Base-by-base conservation (phyloP, 2,329 filamentous ascomycete genomes). In the Pseudogymnoascus verrucosus region DNA sequence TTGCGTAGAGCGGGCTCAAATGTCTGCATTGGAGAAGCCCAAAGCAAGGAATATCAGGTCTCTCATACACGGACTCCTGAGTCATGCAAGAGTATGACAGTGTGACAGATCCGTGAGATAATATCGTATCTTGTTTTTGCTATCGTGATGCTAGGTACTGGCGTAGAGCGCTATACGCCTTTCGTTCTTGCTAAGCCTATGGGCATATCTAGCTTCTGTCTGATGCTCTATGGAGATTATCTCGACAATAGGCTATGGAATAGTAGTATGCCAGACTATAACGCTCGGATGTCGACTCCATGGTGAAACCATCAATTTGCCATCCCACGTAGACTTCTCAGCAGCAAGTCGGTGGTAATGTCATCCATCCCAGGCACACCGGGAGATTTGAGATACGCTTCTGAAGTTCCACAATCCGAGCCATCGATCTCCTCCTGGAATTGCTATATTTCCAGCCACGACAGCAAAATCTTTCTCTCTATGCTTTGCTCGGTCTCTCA, bases 81-180 rank as follows among this genome's bases (percentile, higher is more conserved):
- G 69, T 71, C 70, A 71, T 71, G 68, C 71, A 72, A 69, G 71
- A 71, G 69, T 67, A 69, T 72, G 71, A 72, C 70, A 71, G 68
- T 64, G 61, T 67, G 71, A 71, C 69, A 74, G 68, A 71, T 73
- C 72, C 72, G 72, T 71, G 71, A 74, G 73, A 64, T 57, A 57
- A 57, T 57, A 57, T 57, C 51, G 51, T 73, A 72, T 73, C 70
- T 77, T 78, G 75, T 78, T 76, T 87, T 84, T 88, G 87, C 88
- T 89, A 90, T 86, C 86, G 83, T 86, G 83, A 84, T 85, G 84
- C 86, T 89, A 89, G 84, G 83, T 84, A 84, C 82, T 85, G 79
- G 78, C 78, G 77, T 80, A 77, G 79, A 80, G 81, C 80, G 81
- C 82, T 84, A 84, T 79, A 79, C 80, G 81, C 82, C 65, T 63